Percentiles rank a stretch among this genome's conserved stretches.
phyloP scores from a whole-genome alignment of 2,329 filamentous ascomycete genomes.

The Camptophora hylomeconis region DNA sequence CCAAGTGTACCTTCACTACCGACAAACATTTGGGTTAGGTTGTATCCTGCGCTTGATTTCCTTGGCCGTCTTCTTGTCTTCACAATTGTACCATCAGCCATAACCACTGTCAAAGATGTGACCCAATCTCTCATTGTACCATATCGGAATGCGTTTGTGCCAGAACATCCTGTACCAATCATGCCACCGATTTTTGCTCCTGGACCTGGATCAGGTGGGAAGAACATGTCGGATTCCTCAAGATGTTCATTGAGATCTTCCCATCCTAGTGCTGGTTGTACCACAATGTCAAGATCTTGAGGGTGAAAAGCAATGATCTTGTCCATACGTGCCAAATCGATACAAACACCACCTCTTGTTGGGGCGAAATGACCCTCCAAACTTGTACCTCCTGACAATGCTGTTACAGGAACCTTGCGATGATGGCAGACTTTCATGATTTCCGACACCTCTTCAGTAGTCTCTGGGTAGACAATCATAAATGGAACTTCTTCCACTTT shows the following conservation, averaged over 20 bases:
- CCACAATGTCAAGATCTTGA: slow-evolving; percentile 62
- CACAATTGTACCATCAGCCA: slow-evolving; percentile 81
- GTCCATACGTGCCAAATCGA: slow-evolving; percentile 81
- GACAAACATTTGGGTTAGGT: slow-evolving; percentile 79
- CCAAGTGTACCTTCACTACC: slow-evolving; percentile 86
- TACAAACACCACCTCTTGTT: slow-evolving; percentile 68
- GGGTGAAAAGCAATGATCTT: slow-evolving; percentile 65
- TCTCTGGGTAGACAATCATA: slow-evolving; percentile 60
- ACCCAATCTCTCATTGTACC: slow-evolving; percentile 96
- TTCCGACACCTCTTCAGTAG: slow-evolving; percentile 70
- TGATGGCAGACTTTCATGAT: slow-evolving; percentile 82
- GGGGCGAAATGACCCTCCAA: slow-evolving; percentile 81
- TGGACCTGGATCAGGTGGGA: slow-evolving; percentile 81
- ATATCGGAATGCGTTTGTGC: slow-evolving; percentile 84
- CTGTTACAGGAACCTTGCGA: slow-evolving; percentile 70
- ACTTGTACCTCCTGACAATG: slow-evolving; percentile 77
- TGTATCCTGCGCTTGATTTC: slow-evolving; percentile 85
- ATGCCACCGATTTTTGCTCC: slow-evolving; percentile 81
- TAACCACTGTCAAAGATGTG: slow-evolving; percentile 68
- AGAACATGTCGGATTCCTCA: slow-evolving; percentile 63
- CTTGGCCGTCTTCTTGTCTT: slow-evolving; percentile 78
- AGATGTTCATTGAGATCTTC: slow-evolving; percentile 72
- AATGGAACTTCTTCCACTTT: slow-evolving; percentile 33
- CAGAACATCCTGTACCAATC: slow-evolving; percentile 41
- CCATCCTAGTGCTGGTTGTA: slow-evolving; percentile 77